Evolutionary conservation across 2,329 filamentous ascomycete genomes (phyloP), one percentile per base, ranked within the genome.

Genomic region (Madurella mycetomatis): DNA sequence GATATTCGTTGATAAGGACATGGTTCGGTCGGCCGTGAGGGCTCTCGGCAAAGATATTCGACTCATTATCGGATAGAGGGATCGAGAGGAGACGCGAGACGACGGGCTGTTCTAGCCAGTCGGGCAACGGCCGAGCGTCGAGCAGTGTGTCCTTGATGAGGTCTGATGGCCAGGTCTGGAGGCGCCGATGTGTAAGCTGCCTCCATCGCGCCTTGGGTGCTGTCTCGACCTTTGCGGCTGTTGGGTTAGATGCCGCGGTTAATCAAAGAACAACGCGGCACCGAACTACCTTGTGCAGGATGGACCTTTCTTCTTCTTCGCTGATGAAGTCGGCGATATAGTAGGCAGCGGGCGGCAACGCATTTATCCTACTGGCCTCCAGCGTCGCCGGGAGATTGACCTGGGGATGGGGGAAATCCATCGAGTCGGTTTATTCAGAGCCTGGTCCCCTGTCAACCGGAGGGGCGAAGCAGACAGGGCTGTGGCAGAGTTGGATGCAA

Each of bases 1-100:
- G 78, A 69, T 97, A 99, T 69, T 96, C 92, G 66, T 99, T 99
- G 63, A 97, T 84, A 39, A 97, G 77, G 44, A 95, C 90, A 72
- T 97, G 94, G 64, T 97, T 99, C 2, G 92, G 90, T 4, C 76
- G 77, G 16, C 75, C 64, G 66, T 97, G 92, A 5, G 89, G 88
- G 48, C 91, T 89, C 17, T 76, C 67, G 16, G 70, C 68, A 63
- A 86, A 86, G 7, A 86, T 69, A 62, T 81, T 71, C 9, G 61
- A 49, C 34, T 66, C 61, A 47, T 51, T 61, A 51, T 52, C 49
- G 13, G 70, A 72, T 9, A 75, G 54, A 18, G 74, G 74, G 34
- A 82, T 71, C n/a, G 79, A 77, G 18, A 75, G 68, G 4, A 86
- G 65, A 47, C 83, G 86, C 3, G 81, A 70, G 48, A 94, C 72